Evolutionary conservation across 2,329 filamentous ascomycete genomes (phyloP), one percentile per base, ranked within the genome.

Genomic region (Hypoxylon sp.): DNA sequence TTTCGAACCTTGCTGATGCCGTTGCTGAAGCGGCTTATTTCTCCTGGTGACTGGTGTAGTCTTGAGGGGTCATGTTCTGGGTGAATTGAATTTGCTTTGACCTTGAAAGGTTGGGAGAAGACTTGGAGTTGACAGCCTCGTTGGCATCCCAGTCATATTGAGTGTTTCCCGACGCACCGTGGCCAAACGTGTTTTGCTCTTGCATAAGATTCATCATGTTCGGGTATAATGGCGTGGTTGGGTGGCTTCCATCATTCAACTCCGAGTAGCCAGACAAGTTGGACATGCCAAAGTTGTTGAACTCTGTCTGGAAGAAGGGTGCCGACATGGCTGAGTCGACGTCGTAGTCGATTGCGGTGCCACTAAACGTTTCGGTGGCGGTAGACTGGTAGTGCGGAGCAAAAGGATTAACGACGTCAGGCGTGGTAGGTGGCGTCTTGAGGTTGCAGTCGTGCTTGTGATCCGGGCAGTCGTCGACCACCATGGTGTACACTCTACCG

Each of bases 381-480:
- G 69, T 72, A 7, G 69, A 62, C 7, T 73, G 73, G 49, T 75
- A 72, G n/a, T 72, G 62, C 38, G 69, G 69, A 41, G 73, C 72
- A 31, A 76, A 68, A 43, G 71, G 70, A 20, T 73, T 67, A 54
- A 77, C 66, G 25, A 80, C 62, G 11, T 78, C 78, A 0, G 80
- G 80, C 1, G 80, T 82, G 3, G 73, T 76, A 2, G 80, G 80
- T 9, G 80, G 80, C 4, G 80, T 82, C 60, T 78, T 78, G 37
- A 81, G 67, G 12, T 75, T 75, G 13, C 73, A 69, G 54, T 80
- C 75, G 15, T 59, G 49, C 43, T 68, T 65, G 7, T 67, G 50
- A 5, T 67, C 65, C 17, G 58, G 53, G 34, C 63, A 59, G 8
- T 64, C 51, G 19, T 40, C 62, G 20, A 52, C 40, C 8, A 75